Evolutionary conservation across 2,329 filamentous ascomycete genomes (phyloP).

Genomic region (Claviceps pusilla): DNA sequence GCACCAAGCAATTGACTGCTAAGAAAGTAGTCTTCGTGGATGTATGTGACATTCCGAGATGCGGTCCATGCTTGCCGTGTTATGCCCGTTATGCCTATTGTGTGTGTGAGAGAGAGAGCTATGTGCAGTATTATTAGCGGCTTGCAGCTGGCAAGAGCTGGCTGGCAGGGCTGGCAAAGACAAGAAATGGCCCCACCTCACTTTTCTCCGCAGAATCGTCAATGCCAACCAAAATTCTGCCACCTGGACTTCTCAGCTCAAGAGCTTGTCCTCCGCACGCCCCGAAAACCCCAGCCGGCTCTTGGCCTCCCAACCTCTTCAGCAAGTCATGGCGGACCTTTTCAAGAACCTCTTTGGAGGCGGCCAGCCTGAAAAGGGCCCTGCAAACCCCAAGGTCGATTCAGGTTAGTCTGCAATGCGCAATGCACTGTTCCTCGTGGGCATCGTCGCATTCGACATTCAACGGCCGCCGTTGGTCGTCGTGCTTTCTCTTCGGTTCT

Average conservation of each 20-base stretch:
- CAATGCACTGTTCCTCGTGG: not conserved
- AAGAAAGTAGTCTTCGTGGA: too few species aligned
- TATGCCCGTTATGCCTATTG: too few species aligned
- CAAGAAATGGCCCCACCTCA: conserved; percentile 3
- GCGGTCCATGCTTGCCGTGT: too few species aligned
- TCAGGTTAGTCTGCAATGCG: conserved; percentile 39
- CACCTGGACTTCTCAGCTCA: conserved; percentile 4
- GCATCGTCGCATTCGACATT: not conserved
- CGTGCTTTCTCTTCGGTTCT: not conserved
- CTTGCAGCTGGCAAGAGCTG: too few species aligned
- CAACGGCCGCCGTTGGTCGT: not conserved
- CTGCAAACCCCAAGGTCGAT: conserved; percentile 35
- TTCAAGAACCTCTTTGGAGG: conserved; percentile 57
- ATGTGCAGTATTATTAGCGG: too few species aligned
- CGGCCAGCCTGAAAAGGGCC: conserved; percentile 36
- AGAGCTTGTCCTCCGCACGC: conserved; percentile 2
- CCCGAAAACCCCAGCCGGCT: conserved; percentile 5
- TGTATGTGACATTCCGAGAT: too few species aligned
- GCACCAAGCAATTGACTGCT: too few species aligned
- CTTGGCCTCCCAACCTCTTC: conserved; percentile 8
- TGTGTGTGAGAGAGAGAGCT: too few species aligned
- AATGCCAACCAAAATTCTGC: conserved; percentile 3
- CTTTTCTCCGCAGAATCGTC: not conserved
- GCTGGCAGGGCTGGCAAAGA: not conserved
- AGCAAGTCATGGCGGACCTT: conserved; percentile 38